Base-by-base conservation (phyloP, 2,329 filamentous ascomycete species). In the Stagonosporopsis chrysanthemi region DNA sequence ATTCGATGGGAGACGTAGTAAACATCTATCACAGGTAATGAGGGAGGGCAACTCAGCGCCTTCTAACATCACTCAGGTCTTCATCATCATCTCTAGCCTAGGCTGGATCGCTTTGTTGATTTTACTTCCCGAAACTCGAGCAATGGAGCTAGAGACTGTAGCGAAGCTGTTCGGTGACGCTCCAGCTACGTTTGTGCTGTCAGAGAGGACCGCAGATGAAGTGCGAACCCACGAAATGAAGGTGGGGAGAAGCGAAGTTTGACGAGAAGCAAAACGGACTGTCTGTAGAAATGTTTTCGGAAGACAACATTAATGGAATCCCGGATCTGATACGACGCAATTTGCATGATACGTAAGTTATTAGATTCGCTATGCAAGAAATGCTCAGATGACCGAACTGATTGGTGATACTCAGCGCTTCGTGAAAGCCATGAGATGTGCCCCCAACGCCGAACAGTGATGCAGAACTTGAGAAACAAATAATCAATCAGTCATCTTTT, bases 371-470 rank as follows among this genome's bases (percentile, higher is more conserved):
- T 59, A 58, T 65, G 60, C 60, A 66, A 63, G 52, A 65, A 44
- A 61, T 62, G 56, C 58, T 58, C 43, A 55, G 39, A 66, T 58
- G 56, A 48, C 48, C 41, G 44, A 40, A 40, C 1, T 47, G 43
- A 43, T 8, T 47, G 36, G 26, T 43, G 26, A 47, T 52, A 54
- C 35, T 29, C 47, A 23, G 22, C 45, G 33, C 28, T 41, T 53
- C 46, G 52, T 53, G 36, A 50, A 36, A 56, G 11, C 33, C 42
- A 9, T 51, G 19, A 54, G 35, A 44, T 45, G 14, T 40, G 26
- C 40, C 56, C 57, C 52, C 28, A 62, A 69, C 66, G 63, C 66
- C 66, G 48, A 56, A 64, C 47, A 40, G 56, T 58, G 50, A 65
- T 69, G 66, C 66, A 65, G 36, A 58, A 39, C 41, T 39, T 31